phyloP scores from a whole-genome alignment of 108 stramenopile genomes.

The Cyclotella kingstonii region DNA sequence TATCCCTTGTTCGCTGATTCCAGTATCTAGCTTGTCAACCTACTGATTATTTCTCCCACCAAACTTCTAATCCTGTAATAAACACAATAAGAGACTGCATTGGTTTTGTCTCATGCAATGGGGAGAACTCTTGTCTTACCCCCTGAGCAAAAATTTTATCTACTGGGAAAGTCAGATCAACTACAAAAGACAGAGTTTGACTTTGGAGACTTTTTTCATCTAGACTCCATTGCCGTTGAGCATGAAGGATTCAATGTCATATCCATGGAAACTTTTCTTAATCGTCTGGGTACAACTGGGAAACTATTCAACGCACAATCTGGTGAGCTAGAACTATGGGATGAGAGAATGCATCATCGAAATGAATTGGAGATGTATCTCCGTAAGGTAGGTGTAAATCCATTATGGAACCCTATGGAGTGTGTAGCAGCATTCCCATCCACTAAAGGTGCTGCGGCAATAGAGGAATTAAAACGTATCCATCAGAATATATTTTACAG shows the following conservation, averaged over 20 bases:
- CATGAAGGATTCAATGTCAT: constrained; percentile 79
- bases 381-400: constrained; percentile 47
- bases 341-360: constrained; percentile 15
- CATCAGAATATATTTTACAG: constrained; percentile 35
- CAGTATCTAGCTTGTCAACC: too few species aligned
- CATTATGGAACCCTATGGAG: constrained; percentile 62
- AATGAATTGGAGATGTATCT: constrained; percentile 34
- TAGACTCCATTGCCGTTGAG: constrained; percentile 73
- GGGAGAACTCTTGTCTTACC: constrained; percentile 93
- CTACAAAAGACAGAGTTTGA: constrained; percentile 62
- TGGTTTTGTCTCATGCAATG: constrained; percentile 82
- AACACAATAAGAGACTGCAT: constrained; percentile 69
- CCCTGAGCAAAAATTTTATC: constrained; percentile 56
- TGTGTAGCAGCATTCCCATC: constrained; percentile 79
- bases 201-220: constrained; percentile 79
- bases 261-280: constrained; percentile 82
- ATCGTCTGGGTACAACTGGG: constrained; percentile 58
- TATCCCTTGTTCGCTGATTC: background rate
- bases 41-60: too few species aligned
- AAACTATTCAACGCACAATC: constrained; percentile 26
- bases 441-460: constrained; percentile 41
- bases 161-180: constrained; percentile 39
- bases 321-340: constrained; percentile 34
- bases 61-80: constrained; percentile 29
- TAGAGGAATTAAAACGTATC: constrained; percentile 43